A percentile compares a stretch with the other conserved stretches of the same genome.
phyloP scores from a whole-genome alignment of 192 early-diverging fungal genomes.

The Podila epigama region DNA sequence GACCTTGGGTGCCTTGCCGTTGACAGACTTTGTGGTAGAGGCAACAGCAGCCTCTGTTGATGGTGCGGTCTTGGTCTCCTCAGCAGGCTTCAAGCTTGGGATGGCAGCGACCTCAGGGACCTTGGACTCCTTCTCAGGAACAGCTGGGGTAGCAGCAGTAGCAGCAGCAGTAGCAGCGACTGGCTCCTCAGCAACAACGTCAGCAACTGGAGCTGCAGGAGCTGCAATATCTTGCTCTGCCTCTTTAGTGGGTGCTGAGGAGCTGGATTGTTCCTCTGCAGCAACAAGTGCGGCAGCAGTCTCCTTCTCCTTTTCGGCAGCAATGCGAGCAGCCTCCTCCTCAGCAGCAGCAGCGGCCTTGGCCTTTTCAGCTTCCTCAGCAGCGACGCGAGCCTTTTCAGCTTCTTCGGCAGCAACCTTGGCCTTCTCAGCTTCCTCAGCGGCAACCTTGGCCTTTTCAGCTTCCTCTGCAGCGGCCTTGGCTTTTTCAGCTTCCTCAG shows the following conservation, averaged over 20 bases:
- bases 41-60: neutral
- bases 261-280: conserved; percentile 15
- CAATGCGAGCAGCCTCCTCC: conserved; percentile 8
- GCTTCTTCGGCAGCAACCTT: conserved; percentile 1
- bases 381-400: conserved; percentile 1
- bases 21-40: neutral
- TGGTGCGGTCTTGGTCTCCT: conserved; percentile 25
- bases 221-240: too few species aligned
- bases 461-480: conserved; percentile 11
- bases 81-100: conserved; percentile 33
- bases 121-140: conserved; percentile 10
- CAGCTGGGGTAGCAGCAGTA: neutral
- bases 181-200: conserved; percentile 6
- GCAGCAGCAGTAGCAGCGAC: neutral
- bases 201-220: neutral
- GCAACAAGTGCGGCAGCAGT: conserved; percentile 8
- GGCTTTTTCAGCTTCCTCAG: conserved; percentile 2
- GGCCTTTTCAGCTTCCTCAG: conserved; percentile 12
- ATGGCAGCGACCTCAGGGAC: conserved; percentile 36
- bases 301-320: neutral
- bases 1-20: conserved; percentile 28
- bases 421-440: neutral
- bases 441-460: neutral
- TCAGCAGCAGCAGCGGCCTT: conserved; percentile 2
- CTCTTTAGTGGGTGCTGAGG: conserved; percentile 2